Conservation (phyloP, 768 basidiomycete species). For the Lepiota subincarnata region DNA sequence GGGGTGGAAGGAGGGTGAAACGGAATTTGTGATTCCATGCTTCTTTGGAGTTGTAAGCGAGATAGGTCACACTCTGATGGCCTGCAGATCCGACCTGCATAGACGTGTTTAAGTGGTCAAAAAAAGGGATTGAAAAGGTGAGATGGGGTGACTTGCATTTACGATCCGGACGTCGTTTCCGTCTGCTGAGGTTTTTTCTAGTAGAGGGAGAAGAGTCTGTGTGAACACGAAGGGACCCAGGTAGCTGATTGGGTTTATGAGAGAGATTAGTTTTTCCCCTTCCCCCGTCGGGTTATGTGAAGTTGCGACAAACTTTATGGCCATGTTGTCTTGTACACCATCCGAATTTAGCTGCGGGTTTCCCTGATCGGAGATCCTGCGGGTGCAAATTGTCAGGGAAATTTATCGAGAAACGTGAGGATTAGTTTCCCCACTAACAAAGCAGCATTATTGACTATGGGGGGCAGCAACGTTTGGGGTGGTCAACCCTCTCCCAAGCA, state of each 20-base stretch:
- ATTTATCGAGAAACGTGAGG: no score
- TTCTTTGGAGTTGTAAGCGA: slow-evolving; percentile 17
- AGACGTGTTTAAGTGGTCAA: background rate
- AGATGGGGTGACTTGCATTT: slow-evolving; percentile 13
- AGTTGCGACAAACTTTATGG: no score
- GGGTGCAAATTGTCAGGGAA: no score
- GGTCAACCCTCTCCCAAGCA: no score
- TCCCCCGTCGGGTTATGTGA: no score
- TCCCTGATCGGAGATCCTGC: background rate
- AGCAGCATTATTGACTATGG: slow-evolving; percentile 58
- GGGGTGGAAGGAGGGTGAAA: slow-evolving; percentile 13
- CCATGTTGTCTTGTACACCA: slow-evolving; percentile 15
- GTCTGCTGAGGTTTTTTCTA: slow-evolving; percentile 18
- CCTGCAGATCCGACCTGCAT: slow-evolving; percentile 16
- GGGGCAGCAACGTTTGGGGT: no score
- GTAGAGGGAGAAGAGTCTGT: slow-evolving; percentile 21
- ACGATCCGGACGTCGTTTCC: slow-evolving; percentile 20
- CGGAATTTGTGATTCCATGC: slow-evolving; percentile 20
- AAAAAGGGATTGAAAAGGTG: background rate
- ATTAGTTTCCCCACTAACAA: no score
- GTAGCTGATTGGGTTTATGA: slow-evolving; percentile 13
- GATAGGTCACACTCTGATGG: slow-evolving; percentile 15
- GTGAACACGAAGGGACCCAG: slow-evolving; percentile 22
- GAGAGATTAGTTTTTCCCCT: no score
- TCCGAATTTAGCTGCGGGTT: background rate